Evolutionary conservation across 2,329 filamentous ascomycete genomes (phyloP).

Genomic region (Achaetomium macrosporum): DNA sequence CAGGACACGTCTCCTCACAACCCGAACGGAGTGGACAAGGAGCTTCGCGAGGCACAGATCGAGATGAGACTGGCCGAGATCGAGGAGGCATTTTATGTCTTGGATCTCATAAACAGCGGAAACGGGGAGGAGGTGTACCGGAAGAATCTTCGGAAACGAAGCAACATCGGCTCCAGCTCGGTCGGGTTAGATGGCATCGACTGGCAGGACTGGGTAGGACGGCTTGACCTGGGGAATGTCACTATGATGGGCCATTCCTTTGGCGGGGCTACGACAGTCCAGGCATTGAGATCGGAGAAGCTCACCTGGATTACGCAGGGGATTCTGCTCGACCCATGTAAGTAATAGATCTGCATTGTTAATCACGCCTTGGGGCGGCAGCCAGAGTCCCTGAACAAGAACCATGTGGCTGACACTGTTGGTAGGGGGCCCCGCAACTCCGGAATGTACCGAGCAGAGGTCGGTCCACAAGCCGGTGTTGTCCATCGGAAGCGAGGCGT

Average conservation of each 20-base stretch:
- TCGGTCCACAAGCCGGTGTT: conserved; percentile 50
- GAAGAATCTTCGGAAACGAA: conserved; percentile 50
- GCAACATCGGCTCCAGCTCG: conserved; percentile 54
- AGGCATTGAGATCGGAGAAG: conserved; percentile 51
- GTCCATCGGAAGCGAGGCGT: conserved; percentile 61
- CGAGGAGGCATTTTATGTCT: conserved; percentile 54
- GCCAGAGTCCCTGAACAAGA: too few species aligned
- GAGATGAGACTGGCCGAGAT: conserved; percentile 59
- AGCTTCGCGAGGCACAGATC: conserved; percentile 56
- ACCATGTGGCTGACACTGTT: too few species aligned
- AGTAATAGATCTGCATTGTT: too few species aligned
- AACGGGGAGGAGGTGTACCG: conserved; percentile 44
- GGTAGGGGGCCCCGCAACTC: conserved; percentile 40
- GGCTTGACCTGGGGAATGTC: conserved; percentile 51
- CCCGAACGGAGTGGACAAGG: conserved; percentile 52
- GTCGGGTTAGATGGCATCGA: conserved; percentile 49
- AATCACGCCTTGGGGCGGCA: too few species aligned
- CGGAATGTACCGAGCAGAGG: conserved; percentile 37
- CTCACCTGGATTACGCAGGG: conserved; percentile 57
- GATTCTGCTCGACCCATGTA: conserved; percentile 59
- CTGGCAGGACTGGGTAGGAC: conserved; percentile 52
- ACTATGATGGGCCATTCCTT: conserved; percentile 63
- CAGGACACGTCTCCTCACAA: conserved; percentile 49
- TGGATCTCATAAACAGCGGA: conserved; percentile 50
- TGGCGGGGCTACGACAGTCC: conserved; percentile 57